phyloP scores from a whole-genome alignment of 2,329 filamentous ascomycete genomes.

The Akanthomyces muscarius region DNA sequence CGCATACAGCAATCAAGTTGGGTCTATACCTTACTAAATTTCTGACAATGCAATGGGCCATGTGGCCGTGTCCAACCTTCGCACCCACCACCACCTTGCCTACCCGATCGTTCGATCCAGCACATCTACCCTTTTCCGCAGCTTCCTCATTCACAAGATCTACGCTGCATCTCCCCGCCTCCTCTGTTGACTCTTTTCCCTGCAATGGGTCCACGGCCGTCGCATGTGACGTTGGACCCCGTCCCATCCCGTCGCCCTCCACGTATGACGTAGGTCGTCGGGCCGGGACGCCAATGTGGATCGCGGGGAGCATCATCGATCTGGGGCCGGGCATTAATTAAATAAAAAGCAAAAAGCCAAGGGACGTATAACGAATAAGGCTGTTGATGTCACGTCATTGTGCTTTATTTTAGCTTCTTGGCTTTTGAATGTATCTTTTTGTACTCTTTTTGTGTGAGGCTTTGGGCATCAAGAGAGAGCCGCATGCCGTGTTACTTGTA shows the following conservation, averaged over 20 bases:
- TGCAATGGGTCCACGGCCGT: background rate
- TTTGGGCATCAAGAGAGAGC: background rate
- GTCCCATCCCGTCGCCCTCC: background rate
- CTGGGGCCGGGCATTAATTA: background rate
- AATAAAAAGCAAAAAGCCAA: background rate
- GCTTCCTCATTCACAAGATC: background rate
- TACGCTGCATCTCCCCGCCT: background rate
- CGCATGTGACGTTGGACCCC: background rate
- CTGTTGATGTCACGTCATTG: constrained; percentile 1
- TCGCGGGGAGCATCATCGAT: constrained; percentile 3
- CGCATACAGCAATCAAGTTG: no score
- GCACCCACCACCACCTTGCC: no score
- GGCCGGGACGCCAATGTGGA: background rate
- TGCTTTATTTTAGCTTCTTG: background rate
- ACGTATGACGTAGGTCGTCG: constrained; percentile 3
- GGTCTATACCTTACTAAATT: no score
- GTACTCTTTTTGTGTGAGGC: background rate
- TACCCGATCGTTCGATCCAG: no score
- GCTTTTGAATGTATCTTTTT: constrained; percentile 6
- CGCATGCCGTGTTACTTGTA: background rate
- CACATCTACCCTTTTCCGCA: no score
- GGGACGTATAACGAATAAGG: background rate
- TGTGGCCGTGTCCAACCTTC: no score
- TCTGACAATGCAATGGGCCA: no score
- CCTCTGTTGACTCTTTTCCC: background rate